Evolutionary conservation across 1,284 basidiomycete genomes (phyloP).

Genomic region (Ustilago cynodontis): DNA sequence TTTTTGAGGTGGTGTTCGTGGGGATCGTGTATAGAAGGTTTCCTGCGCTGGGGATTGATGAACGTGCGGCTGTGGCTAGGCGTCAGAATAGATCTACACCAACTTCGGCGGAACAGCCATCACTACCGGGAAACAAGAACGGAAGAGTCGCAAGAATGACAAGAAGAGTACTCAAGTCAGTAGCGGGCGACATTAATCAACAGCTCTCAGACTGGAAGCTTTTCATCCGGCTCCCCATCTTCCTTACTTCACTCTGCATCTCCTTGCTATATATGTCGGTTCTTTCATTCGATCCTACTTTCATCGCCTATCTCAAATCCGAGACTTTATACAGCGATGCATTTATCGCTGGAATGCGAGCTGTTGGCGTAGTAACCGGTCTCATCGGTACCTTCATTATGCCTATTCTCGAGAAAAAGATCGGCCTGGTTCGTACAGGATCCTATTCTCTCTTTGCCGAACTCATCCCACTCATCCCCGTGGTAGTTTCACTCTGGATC

Average conservation of each 20-base stretch:
- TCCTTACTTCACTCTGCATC: slow-evolving; percentile 72
- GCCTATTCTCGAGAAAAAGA: slow-evolving; percentile 71
- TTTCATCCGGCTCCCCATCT: slow-evolving; percentile 72
- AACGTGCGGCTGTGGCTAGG: slow-evolving; percentile 23
- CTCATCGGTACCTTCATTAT: slow-evolving; percentile 73
- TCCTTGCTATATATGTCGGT: slow-evolving; percentile 74
- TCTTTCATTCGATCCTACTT: slow-evolving; percentile 68
- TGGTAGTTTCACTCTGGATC: slow-evolving; percentile 51
- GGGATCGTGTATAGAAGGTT: slow-evolving; percentile 57
- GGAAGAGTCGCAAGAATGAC: neutral
- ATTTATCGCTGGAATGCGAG: slow-evolving; percentile 75
- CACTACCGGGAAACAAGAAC: neutral
- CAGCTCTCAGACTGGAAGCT: slow-evolving; percentile 72
- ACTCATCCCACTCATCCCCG: slow-evolving; percentile 46
- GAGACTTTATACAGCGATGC: slow-evolving; percentile 71
- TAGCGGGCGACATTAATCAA: slow-evolving; percentile 24
- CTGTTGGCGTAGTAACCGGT: slow-evolving; percentile 72
- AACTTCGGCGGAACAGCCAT: neutral
- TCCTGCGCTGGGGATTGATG: slow-evolving; percentile 39
- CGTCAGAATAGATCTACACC: neutral
- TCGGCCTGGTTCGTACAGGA: slow-evolving; percentile 73
- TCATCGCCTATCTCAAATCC: slow-evolving; percentile 64
- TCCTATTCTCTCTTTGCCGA: slow-evolving; percentile 65
- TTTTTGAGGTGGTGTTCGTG: slow-evolving; percentile 58
- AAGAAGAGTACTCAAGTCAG: neutral